Conservation (phyloP, 345 rosid species). For the Citrus inodora region DNA sequence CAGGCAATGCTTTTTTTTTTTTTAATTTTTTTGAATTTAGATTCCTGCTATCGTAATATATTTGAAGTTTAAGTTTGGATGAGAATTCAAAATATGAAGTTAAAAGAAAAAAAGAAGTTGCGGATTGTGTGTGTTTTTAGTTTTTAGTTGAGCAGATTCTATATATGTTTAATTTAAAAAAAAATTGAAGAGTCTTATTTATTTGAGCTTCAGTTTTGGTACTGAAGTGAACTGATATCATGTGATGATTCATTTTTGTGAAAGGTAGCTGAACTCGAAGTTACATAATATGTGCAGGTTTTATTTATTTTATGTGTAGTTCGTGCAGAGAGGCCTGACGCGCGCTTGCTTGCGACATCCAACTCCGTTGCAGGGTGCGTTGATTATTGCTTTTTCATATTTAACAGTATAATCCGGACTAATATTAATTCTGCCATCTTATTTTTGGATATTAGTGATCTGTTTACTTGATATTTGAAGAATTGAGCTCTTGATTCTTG, state of each 20-base stretch:
- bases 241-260: neutral
- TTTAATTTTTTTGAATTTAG: neutral
- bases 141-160: no score
- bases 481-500: constrained; percentile 12
- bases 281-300: constrained; percentile 40
- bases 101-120: neutral
- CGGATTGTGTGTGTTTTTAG: no score
- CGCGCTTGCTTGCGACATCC: constrained; percentile 29
- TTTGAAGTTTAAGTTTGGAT: no score
- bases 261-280: constrained; percentile 8
- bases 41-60: neutral
- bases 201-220: neutral
- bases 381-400: constrained; percentile 10
- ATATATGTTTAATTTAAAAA: no score
- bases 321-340: constrained; percentile 34
- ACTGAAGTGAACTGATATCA: neutral
- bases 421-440: no score
- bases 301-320: constrained; percentile 24
- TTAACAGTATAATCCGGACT: neutral
- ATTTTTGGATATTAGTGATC: no score
- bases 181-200: neutral
- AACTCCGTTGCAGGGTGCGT: constrained; percentile 25
- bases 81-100: neutral
- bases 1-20: constrained; percentile 30
- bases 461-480: neutral